These are phyloP conservation scores for Umbelopsis sp. DNA, from an alignment of 371 early-diverging fungal species.

Conservation along the genomic window DNA sequence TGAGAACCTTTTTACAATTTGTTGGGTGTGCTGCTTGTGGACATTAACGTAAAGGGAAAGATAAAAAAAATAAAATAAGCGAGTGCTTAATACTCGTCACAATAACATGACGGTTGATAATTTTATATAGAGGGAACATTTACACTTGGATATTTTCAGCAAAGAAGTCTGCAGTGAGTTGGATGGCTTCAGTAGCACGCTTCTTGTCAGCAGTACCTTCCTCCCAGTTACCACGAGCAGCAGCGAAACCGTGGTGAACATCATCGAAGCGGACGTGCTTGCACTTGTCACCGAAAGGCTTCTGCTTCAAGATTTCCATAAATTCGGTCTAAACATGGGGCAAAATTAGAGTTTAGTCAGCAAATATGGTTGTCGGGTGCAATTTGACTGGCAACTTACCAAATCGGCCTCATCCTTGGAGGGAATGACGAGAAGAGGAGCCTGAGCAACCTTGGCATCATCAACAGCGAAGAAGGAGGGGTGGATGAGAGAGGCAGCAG, in stretches of 20 bases:
- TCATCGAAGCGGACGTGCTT: slow-evolving; percentile 65
- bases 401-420: slow-evolving; percentile 67
- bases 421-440: slow-evolving; percentile 66
- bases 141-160: slow-evolving; percentile 28
- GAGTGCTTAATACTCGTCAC: too few species aligned
- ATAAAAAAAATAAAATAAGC: too few species aligned
- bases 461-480: slow-evolving; percentile 58
- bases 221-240: slow-evolving; percentile 66
- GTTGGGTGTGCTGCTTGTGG: too few species aligned
- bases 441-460: slow-evolving; percentile 54
- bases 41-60: too few species aligned
- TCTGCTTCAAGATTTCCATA: slow-evolving; percentile 48
- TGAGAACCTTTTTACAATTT: too few species aligned
- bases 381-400: slow-evolving; percentile 24
- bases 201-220: slow-evolving; percentile 47
- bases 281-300: slow-evolving; percentile 62
- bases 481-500: slow-evolving; percentile 63
- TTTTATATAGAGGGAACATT: slow-evolving; percentile 1
- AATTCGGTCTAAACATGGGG: slow-evolving; percentile 38
- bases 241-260: slow-evolving; percentile 74
- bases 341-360: background rate
- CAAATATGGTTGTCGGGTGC: background rate
- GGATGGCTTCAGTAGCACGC: slow-evolving; percentile 57
- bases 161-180: slow-evolving; percentile 57
- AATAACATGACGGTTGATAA: too few species aligned